Evolutionary conservation across 2,329 filamentous ascomycete genomes (phyloP), one percentile per base, ranked within the genome.

Genomic region (Botrytis fabae): DNA sequence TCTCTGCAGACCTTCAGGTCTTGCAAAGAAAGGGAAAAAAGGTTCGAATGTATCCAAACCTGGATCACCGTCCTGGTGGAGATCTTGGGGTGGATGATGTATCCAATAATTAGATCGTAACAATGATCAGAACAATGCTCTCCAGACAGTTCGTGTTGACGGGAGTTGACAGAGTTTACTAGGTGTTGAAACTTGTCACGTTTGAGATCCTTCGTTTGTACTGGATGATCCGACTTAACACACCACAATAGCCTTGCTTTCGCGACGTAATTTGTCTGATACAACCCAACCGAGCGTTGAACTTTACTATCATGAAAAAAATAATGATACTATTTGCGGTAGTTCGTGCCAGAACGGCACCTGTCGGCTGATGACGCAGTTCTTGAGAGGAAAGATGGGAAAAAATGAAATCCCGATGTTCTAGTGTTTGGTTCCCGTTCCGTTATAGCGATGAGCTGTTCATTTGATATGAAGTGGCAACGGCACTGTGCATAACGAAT

Each of bases 151-250:
- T 57, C 38, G 66, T 48, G 38, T 46, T 25, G 59, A 40, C 38
- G 40, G 25, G n/a, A 51, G 32, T 46, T 54, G 38, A 73, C 25
- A n/a, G 51, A 7, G 46, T 38, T 54, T 40, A 20, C 44, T 8
- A 44, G 40, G 59, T 44, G 57, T 51, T 28, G 65, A 73, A 70
- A 73, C 71, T 46, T 32, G 48, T 60, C 42, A 70, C 65, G 71
- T 73, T 73, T 70, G 71, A 73, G 48, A 63, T 62, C 12, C 46
- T 59, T 57, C 38, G 57, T 59, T 35, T 62, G 48, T 22, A n/a
- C 59, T 44, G 25, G 60, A 54, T 51, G 18, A 44, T 38, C 63
- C 35, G n/a, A 68, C 10, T 42, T 35, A 59, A 44, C 54, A 73
- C 64, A 62, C 59, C 54, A 60, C 46, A 32, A 54, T 35, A 40